Evolutionary conservation across 805 yeast genomes (phyloP).

Genomic region (Candida glaebosa): DNA sequence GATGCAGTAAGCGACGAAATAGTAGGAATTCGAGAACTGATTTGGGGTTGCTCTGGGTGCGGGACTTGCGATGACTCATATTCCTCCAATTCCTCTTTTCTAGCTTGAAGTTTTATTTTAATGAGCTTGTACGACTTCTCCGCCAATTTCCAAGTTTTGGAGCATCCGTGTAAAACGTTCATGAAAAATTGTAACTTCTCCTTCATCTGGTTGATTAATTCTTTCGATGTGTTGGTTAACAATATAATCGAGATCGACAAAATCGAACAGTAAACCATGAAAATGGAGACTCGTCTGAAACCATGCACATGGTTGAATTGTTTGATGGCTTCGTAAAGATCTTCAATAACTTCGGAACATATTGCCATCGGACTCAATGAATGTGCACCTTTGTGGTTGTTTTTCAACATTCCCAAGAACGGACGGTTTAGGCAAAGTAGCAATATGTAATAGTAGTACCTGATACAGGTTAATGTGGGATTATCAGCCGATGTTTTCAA

Average conservation of each 20-base stretch:
- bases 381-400: slow-evolving; percentile 8
- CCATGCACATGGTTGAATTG: slow-evolving; percentile 39
- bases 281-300: slow-evolving; percentile 39
- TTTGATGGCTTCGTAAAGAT: slow-evolving; percentile 35
- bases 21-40: not conserved
- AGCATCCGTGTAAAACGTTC: slow-evolving; percentile 37
- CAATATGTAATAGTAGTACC: slow-evolving; percentile 57
- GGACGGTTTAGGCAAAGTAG: slow-evolving; percentile 60
- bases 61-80: not conserved
- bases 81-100: slow-evolving; percentile 8
- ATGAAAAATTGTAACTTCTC: slow-evolving; percentile 35
- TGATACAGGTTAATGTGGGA: slow-evolving; percentile 50
- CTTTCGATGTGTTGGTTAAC: slow-evolving; percentile 27
- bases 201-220: slow-evolving; percentile 22
- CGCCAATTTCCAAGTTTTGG: slow-evolving; percentile 47
- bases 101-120: slow-evolving; percentile 26
- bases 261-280: slow-evolving; percentile 47
- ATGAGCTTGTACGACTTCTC: slow-evolving; percentile 43
- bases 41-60: not conserved
- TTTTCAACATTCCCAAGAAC: slow-evolving; percentile 41
- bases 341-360: slow-evolving; percentile 40
- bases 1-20: slow-evolving; percentile 1
- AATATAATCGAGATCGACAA: slow-evolving; percentile 42
- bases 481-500: slow-evolving; percentile 44
- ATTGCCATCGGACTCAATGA: slow-evolving; percentile 30